Evolutionary conservation across 2,329 filamentous ascomycete species (phyloP), one percentile per base, ranked within the genome.

Genomic region (Helicocarpus griseus): DNA sequence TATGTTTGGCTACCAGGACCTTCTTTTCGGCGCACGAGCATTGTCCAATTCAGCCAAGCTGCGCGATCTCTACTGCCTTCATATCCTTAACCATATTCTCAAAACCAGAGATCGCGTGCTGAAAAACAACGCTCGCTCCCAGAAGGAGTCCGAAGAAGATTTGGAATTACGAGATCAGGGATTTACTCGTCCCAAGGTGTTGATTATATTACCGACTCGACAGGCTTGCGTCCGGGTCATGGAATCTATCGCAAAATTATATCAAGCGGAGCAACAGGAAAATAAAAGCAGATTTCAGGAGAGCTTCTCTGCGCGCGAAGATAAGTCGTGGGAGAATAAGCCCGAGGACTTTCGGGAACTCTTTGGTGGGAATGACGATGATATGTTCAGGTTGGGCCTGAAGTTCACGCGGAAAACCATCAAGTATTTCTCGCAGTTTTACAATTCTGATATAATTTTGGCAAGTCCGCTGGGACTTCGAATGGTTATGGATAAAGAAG

Each of bases 401-500:
- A 98, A 97, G 69, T 94, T 98, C 66, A 97, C 93, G 0, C 82
- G 93, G 55, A 97, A 96, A 70, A 95, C 89, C 0, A 77, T 97
- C 64, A 97, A 96, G 67, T 93, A 87, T 66, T 98, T 95, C 72
- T 80, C 91, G 0, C 86, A 89, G 56, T 98, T 98, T 67, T 97
- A 97, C 74, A 91, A 86, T 66, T 95, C 90, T 8, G 93, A 98
- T 65, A 89, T 98, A 57, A 88, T 98, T 51, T 77, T 98, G 50
- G 89, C 89, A 21, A 95, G 89, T 58, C 89, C 93, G 0, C 76
- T 98, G 2, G 93, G 93, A 9, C 76, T 98, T 14, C 86, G 89
- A 50, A 89, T 93, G 72, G 88, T 89, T 39, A 90, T 98, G 60
- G 89, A 91, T 40, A 85, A 87, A 35, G 78, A 81, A 45, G 86